These are phyloP conservation scores for Wolfiporia cocos DNA, from an alignment of 1,284 basidiomycete genomes.

Conservation along the genomic window DNA sequence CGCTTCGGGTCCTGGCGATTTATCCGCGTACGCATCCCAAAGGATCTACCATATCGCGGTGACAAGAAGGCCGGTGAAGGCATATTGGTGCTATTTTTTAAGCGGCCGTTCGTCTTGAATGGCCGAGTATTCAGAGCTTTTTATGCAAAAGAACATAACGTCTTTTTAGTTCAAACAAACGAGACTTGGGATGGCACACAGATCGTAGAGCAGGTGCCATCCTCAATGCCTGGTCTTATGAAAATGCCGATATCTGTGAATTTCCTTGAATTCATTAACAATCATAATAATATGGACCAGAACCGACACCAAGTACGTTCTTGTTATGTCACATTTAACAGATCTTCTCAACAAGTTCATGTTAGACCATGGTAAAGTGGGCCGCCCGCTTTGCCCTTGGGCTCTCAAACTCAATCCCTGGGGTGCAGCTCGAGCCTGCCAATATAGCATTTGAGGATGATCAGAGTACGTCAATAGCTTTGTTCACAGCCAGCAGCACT, in stretches of 20 bases:
- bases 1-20: conserved; percentile 35
- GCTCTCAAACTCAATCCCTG: conserved; percentile 35
- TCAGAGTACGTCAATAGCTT: conserved; percentile 27
- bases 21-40: conserved; percentile 28
- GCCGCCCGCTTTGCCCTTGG: conserved; percentile 32
- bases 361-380: conserved; percentile 35
- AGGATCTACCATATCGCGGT: conserved; percentile 12
- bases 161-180: conserved; percentile 31
- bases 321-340: neutral
- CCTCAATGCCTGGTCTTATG: neutral
- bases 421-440: conserved; percentile 19
- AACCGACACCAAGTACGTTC: conserved; percentile 29
- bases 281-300: conserved; percentile 27
- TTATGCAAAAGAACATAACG: conserved; percentile 28
- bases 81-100: conserved; percentile 21
- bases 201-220: conserved; percentile 6
- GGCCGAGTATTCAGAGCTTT: conserved; percentile 33
- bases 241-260: neutral
- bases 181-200: conserved; percentile 16
- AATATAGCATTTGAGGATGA: conserved; percentile 25
- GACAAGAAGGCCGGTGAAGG: conserved; percentile 1
- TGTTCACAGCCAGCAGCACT: too few species aligned
- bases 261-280: conserved; percentile 27
- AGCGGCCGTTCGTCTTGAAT: conserved; percentile 30
- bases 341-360: neutral